Percentiles rank a stretch among this genome's conserved stretches.
Conservation (phyloP, 805 yeast species). For the Wickerhamiella bombiphila region DNA sequence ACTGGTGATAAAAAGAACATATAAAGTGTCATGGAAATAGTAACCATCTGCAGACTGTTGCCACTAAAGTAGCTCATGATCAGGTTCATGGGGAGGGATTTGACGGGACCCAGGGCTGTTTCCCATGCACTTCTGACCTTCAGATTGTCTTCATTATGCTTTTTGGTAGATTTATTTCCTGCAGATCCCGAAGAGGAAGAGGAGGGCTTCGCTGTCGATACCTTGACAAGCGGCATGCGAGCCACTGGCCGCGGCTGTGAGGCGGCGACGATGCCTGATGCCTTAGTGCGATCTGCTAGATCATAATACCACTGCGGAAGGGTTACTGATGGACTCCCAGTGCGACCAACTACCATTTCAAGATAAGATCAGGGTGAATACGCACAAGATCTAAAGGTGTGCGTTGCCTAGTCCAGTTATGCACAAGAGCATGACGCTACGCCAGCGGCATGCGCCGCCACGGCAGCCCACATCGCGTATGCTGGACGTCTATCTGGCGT, state of each 20-base stretch:
- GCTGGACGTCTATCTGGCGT: constrained; percentile 29
- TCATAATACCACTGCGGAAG: constrained; percentile 21
- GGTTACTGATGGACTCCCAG: too few relatives aligned
- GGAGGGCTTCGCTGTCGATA: background rate
- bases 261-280: constrained; percentile 8
- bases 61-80: constrained; percentile 91
- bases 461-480: constrained; percentile 32
- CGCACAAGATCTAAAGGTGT: too few relatives aligned
- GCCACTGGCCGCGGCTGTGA: constrained; percentile 5
- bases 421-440: background rate
- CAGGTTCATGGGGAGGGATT: constrained; percentile 76
- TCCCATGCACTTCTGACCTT: constrained; percentile 65
- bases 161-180: constrained; percentile 3
- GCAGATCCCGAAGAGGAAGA: constrained; percentile 1
- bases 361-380: too few relatives aligned
- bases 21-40: constrained; percentile 80
- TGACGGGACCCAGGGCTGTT: constrained; percentile 66
- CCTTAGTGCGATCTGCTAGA: constrained; percentile 14
- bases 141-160: constrained; percentile 16
- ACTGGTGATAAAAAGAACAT: constrained; percentile 57
- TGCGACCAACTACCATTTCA: too few relatives aligned
- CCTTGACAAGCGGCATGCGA: background rate
- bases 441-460: constrained; percentile 20
- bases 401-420: too few relatives aligned
- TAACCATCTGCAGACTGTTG: constrained; percentile 72